Base-by-base conservation (phyloP, 1,284 basidiomycete species). In the Heimioporus punctisporus region DNA sequence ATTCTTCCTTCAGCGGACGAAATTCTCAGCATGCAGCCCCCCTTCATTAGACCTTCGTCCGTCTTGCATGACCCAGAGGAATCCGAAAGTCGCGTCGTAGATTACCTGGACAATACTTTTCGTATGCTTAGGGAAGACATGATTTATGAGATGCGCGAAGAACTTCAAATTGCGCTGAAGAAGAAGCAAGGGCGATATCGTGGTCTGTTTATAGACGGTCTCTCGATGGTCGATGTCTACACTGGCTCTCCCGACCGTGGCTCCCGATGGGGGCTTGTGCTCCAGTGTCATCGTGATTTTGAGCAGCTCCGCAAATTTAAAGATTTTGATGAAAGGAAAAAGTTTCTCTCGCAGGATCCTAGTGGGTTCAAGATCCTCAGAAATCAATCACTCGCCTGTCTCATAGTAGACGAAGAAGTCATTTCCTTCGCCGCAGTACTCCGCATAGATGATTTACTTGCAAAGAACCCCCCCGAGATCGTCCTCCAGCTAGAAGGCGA, bases 111-210 rank as follows among this genome's bases (percentile, higher is more conserved):
- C 57, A 86, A 86, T 54, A 82, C 82, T 48, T 88, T 84, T 60
- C 79, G 86, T 10, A 71, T 88, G 31, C 68, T 86, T 17, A 70
- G 86, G 5, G 86, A 88, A 62, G 86, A 88, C 52, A 84, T 88
- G 82, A 62, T 88, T 5, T 74, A 80, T 59, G 85, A 88, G 59
- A 76, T 88, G 66, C 75, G 78, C 9, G 86, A 88, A 45, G 86
- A 87, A 60, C 60, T 86, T 9, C 74, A 79, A 50, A 74, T 80
- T 11, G 75, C 72, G 0, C 50, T 69, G 11, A 74, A 74, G 15
- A 74, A 74, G 66, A 84, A 83, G 60, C 79, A 78, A 53, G 79
- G 80, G 1, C 58, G 65, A 15, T 73, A 75, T 56, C 72, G 79
- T 3, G 79, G 80, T 1, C 60, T 81, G 6, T 64, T 72, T 14